These are phyloP conservation scores for Larix kaempferi DNA, from an alignment of 75 land plant genomes.

Conservation along the genomic window DNA sequence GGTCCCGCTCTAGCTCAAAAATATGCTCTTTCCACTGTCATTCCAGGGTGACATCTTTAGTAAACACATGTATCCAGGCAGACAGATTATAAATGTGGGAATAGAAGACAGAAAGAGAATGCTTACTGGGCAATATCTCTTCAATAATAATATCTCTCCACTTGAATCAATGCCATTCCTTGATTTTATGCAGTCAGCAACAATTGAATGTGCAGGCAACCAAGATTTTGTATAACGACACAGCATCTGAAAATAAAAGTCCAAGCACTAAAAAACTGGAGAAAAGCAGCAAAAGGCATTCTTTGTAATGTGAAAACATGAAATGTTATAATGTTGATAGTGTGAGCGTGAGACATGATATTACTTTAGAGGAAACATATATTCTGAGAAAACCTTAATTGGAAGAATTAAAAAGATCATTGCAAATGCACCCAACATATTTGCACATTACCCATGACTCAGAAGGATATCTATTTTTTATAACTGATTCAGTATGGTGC, in stretches of 20 bases:
- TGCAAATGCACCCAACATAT: too few relatives aligned
- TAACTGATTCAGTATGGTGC: too few relatives aligned
- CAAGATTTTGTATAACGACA: constrained; percentile 36
- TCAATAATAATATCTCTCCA: constrained; percentile 41
- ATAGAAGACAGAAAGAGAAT: constrained; percentile 4
- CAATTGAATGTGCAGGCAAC: constrained; percentile 41
- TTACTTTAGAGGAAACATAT: too few relatives aligned
- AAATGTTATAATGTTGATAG: too few relatives aligned
- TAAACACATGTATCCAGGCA: neutral
- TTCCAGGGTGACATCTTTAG: neutral
- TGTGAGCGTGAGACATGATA: too few relatives aligned
- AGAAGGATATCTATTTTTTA: too few relatives aligned
- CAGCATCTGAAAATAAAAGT: constrained; percentile 25
- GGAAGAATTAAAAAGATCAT: too few relatives aligned
- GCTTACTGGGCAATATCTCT: constrained; percentile 47
- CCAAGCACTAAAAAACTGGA: neutral
- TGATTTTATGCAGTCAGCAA: constrained; percentile 25
- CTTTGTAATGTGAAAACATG: too few relatives aligned
- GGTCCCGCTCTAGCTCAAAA: constrained; percentile 20
- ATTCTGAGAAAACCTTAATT: too few relatives aligned
- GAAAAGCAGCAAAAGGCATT: too few relatives aligned
- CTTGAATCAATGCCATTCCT: constrained; percentile 34
- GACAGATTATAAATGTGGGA: neutral
- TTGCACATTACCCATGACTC: too few relatives aligned
- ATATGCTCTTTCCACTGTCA: constrained; percentile 33